Evolutionary conservation across 768 basidiomycete species (phyloP).

Genomic region (Brasilioporus rufonigricans): DNA sequence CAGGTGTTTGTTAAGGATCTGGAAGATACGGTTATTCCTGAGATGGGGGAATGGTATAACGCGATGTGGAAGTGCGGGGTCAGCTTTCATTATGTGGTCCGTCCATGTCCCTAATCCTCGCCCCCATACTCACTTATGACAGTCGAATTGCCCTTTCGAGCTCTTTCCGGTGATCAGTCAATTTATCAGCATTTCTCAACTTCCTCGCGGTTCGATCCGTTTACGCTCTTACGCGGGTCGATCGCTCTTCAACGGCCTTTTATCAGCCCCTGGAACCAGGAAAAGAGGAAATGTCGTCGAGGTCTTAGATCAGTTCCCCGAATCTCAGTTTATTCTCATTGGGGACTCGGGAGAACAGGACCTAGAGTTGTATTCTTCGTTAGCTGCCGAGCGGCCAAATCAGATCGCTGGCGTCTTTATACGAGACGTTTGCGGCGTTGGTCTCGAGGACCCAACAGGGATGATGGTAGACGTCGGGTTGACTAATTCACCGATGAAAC

Average conservation of each 20-base stretch:
- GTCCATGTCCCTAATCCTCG: slow-evolving; percentile 28
- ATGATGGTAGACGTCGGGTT: slow-evolving; percentile 6
- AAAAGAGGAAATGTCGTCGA: slow-evolving; percentile 83
- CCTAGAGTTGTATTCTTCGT: slow-evolving; percentile 79
- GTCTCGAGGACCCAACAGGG: slow-evolving; percentile 66
- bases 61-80: slow-evolving; percentile 68
- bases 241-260: slow-evolving; percentile 78
- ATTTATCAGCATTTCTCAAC: slow-evolving; percentile 66
- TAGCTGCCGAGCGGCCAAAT: slow-evolving; percentile 65
- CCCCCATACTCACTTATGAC: slow-evolving; percentile 2
- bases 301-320: slow-evolving; percentile 68
- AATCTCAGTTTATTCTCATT: slow-evolving; percentile 76
- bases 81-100: slow-evolving; percentile 85
- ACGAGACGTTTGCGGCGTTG: slow-evolving; percentile 58
- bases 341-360: slow-evolving; percentile 97
- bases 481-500: slow-evolving; percentile 4
- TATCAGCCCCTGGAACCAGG: slow-evolving; percentile 77
- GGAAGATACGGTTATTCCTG: slow-evolving; percentile 74
- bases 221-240: slow-evolving; percentile 84
- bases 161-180: slow-evolving; percentile 74
- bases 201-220: slow-evolving; percentile 75
- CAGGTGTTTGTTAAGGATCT: slow-evolving; percentile 91
- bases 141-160: slow-evolving; percentile 91
- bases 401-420: slow-evolving; percentile 83
- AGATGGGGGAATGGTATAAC: slow-evolving; percentile 79